Evolutionary conservation across 2,329 filamentous ascomycete species (phyloP).

Genomic region (Talaromyces sp.): DNA sequence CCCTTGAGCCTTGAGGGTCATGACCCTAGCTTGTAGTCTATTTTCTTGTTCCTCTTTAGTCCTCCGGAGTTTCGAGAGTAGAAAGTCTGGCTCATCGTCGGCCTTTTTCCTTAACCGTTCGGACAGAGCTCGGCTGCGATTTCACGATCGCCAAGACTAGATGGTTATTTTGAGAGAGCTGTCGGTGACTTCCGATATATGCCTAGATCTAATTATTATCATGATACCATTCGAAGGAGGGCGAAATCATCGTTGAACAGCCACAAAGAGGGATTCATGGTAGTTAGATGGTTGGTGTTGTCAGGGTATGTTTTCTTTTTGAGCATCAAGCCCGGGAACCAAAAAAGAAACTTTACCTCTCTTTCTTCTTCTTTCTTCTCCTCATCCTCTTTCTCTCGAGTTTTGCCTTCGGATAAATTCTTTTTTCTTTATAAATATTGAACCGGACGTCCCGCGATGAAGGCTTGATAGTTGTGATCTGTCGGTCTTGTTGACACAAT

Average conservation of each 20-base stretch:
- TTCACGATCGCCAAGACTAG: background rate
- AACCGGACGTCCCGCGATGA: background rate
- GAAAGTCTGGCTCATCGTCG: background rate
- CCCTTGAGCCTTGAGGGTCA: background rate
- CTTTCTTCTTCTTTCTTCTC: background rate
- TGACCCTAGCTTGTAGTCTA: background rate
- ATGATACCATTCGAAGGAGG: background rate
- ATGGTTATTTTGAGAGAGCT: background rate
- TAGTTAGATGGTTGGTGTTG: background rate
- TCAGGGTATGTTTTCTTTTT: conserved; percentile 1
- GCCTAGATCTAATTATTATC: background rate
- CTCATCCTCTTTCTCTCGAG: background rate
- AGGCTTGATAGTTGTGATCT: background rate
- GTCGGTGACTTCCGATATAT: background rate
- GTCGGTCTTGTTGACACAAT: background rate
- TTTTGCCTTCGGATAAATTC: background rate
- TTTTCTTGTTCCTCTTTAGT: background rate
- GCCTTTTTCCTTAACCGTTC: background rate
- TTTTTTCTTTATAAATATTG: background rate
- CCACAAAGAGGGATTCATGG: background rate
- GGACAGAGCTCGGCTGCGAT: background rate
- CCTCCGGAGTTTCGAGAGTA: background rate
- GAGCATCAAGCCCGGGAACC: background rate
- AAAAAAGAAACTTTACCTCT: conserved; percentile 1
- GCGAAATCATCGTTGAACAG: background rate